Conservation (phyloP, 1,284 basidiomycete species). For the Cryptococcus amylolentus region DNA sequence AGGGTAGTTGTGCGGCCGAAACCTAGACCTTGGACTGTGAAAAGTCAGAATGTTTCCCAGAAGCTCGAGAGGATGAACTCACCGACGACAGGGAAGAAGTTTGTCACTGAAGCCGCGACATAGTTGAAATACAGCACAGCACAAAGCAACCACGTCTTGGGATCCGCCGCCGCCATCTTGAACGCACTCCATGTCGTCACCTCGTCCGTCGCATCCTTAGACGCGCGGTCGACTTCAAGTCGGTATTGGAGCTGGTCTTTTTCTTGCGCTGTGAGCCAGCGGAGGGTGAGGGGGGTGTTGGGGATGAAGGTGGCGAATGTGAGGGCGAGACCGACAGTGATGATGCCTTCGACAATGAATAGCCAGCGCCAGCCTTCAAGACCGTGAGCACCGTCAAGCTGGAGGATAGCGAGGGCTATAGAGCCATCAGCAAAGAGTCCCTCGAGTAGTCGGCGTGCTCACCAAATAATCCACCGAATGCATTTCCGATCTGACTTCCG, state of each 20-base stretch:
- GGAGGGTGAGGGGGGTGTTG: slow-evolving; percentile 33
- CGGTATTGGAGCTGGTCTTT: slow-evolving; percentile 36
- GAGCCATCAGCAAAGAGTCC: no score
- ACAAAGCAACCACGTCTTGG: slow-evolving; percentile 40
- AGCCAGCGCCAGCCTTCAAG: slow-evolving; percentile 27
- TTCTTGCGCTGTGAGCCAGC: slow-evolving; percentile 35
- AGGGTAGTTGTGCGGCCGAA: slow-evolving; percentile 44
- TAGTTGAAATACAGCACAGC: slow-evolving; percentile 16
- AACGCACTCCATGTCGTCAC: slow-evolving; percentile 26
- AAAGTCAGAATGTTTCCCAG: background rate
- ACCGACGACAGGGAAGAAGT: slow-evolving; percentile 45
- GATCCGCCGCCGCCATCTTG: slow-evolving; percentile 32
- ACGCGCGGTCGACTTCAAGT: slow-evolving; percentile 36
- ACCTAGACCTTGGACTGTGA: slow-evolving; percentile 13
- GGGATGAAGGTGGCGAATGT: slow-evolving; percentile 39
- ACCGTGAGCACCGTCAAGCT: slow-evolving; percentile 27
- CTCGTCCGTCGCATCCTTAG: slow-evolving; percentile 35
- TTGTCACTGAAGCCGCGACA: slow-evolving; percentile 43
- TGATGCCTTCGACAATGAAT: slow-evolving; percentile 25
- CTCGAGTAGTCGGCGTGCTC: no score
- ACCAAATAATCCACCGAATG: slow-evolving; percentile 42
- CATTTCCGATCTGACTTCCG: slow-evolving; percentile 45
- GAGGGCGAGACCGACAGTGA: slow-evolving; percentile 34
- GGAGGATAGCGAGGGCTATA: slow-evolving; percentile 30
- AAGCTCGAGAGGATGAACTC: background rate